Evolutionary conservation across 2,329 filamentous ascomycete species (phyloP), one percentile per base, ranked within the genome.

Genomic region (Sclerotinia minor): DNA sequence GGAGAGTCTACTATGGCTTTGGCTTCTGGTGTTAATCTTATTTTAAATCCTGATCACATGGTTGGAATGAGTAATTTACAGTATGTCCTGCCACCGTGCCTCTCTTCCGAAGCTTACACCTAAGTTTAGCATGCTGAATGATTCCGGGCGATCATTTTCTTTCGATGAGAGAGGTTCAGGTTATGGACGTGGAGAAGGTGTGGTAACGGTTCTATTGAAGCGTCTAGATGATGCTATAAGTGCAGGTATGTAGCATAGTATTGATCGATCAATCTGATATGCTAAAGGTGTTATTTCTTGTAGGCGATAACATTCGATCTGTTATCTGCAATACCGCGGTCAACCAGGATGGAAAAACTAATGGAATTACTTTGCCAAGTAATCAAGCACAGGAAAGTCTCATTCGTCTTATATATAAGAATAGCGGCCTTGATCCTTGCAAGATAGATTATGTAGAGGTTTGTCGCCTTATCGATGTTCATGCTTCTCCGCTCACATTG

Each of bases 121-220:
- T 73, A 17, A 86, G 1, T 89, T 85, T 0, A 80, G 87, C 49
- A 87, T 57, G 24, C 35, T 58, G 6, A 59, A 32, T 32, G 29
- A 24, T 7, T 71, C 70, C 75, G 80, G 81, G 0, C 74, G 78
- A n/a, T 84, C 82, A 69, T 83, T 83, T 67, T 77, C 79, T 2
- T 89, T 87, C 71, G 87, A 89, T 70, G 73, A 80, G 21, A 79
- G 82, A 2, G 88, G 85, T 32, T 83, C 86, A 68, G 88, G 88
- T 0, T 91, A 90, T 72, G 85, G 83, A 0, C 80, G 87, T 45
- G 87, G 86, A 1, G 88, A 91, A 72, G 88, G 87, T 0, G 79
- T 85, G 29, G 85, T 81, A 0, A 80, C 84, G n/a, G 75, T 90
- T 1, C 72, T 89, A 5, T 73, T 90, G 55, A 90, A 90, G 76